Base-by-base conservation (phyloP, 345 rosid species). In the Raphanus raphanistrum region DNA sequence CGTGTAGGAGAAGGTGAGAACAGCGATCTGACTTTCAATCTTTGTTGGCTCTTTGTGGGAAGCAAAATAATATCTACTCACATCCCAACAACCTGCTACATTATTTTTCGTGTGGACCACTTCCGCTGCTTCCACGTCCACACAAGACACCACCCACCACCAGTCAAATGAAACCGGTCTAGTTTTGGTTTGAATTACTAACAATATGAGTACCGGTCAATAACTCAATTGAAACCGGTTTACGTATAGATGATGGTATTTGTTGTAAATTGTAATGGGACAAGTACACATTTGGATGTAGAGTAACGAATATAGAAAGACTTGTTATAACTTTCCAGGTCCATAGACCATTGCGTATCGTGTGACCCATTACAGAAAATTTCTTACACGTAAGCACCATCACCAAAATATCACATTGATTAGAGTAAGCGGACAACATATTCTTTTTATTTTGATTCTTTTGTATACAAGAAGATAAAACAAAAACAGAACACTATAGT, bases 81-180 rank as follows among this genome's bases (percentile, higher is more conserved):
- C 15, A 43, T n/a, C 64, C 69, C 31, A 28, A 32, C 62, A 60
- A 62, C n/a, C 31, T 58, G 63, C 32, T 27, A 63, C 80, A 76
- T 76, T 63, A 63, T 76, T 76, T n/a, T 50, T 5, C 27, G 55
- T 16, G 26, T 31, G 72, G 76, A 65, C 70, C 60, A 55, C 71
- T 64, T 17, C 70, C 10, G 2, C 0, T 63, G 32, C 21, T 8
- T 64, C 54, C 62, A 71, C 65, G 63, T 62, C 11, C 66, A 65
- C 76, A 29, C 35, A 29, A 5, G 41, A 57, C 58, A 38, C n/a
- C n/a, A n/a, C n/a, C n/a, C 21, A 21, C 21, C 6, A 65, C 67
- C 66, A 21, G 10, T 12, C 61, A 57, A 29, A 71, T 41, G 8
- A 32, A 55, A 2, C 66, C 76, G 76, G 71, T 70, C 6, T 69